These are phyloP conservation scores for Echeveria elegans DNA, from an alignment of 164 flowering plant species.

Conservation along the genomic window DNA sequence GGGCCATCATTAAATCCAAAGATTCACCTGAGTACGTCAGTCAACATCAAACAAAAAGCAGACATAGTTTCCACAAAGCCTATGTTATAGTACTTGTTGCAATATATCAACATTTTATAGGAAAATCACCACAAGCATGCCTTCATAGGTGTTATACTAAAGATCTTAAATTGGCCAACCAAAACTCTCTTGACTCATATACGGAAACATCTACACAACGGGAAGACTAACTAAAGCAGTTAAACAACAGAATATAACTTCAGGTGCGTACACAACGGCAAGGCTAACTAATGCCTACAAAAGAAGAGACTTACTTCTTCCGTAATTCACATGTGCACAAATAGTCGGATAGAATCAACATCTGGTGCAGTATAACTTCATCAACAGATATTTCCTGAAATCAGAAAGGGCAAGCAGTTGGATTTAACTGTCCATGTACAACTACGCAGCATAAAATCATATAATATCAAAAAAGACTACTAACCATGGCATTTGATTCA, in stretches of 20 bases:
- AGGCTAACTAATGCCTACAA: neutral
- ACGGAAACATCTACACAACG: neutral
- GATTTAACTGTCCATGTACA: neutral
- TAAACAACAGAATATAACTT: no score
- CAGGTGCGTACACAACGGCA: neutral
- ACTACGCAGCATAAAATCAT: neutral
- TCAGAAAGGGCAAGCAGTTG: neutral
- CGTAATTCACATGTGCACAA: constrained; percentile 40
- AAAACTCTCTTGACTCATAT: neutral
- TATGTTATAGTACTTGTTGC: neutral
- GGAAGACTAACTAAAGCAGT: neutral
- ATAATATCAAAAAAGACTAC: constrained; percentile 14
- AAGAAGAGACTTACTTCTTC: constrained; percentile 55
- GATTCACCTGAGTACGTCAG: neutral
- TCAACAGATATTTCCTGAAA: constrained; percentile 47
- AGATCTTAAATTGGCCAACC: neutral
- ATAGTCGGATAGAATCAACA: constrained; percentile 57
- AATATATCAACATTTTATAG: neutral
- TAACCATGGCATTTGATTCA: constrained; percentile 49
- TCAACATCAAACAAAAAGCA: neutral
- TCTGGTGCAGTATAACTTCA: constrained; percentile 59
- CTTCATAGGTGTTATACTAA: neutral
- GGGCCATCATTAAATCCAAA: neutral
- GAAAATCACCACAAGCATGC: neutral
- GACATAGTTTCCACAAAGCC: neutral